Percentiles rank a stretch among this genome's conserved stretches.
phyloP scores from a whole-genome alignment of 2,329 filamentous ascomycete genomes.

The Ceratocystis papillata region DNA sequence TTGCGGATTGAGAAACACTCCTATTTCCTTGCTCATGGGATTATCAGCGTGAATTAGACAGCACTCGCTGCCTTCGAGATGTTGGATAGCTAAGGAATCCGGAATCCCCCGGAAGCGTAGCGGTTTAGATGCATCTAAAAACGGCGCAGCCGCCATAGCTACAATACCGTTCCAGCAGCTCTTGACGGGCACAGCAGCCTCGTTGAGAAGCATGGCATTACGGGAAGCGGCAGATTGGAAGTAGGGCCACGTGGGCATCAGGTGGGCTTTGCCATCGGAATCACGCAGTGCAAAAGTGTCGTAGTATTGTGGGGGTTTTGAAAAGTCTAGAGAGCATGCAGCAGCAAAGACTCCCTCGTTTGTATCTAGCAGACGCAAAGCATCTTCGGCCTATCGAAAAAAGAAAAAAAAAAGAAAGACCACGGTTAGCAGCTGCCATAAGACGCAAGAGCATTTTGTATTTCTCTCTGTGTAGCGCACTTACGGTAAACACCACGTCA shows the following conservation, averaged over 20 bases:
- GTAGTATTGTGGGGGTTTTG: conserved; percentile 44
- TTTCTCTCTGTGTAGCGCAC: not conserved
- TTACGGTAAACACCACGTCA: conserved; percentile 51
- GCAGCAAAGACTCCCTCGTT: conserved; percentile 49
- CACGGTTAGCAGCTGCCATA: not conserved
- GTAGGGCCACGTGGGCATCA: conserved; percentile 50
- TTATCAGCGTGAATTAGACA: conserved; percentile 69
- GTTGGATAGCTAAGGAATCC: conserved; percentile 49
- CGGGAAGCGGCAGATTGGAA: conserved; percentile 43
- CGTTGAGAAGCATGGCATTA: conserved; percentile 41
- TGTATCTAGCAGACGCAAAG: conserved; percentile 46
- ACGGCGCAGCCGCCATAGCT: conserved; percentile 45
- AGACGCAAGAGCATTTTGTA: not conserved
- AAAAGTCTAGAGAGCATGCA: conserved; percentile 52
- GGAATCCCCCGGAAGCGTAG: conserved; percentile 54
- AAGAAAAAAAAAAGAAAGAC: not conserved
- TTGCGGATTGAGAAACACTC: conserved; percentile 58
- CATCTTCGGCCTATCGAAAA: conserved; percentile 40
- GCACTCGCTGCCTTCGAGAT: conserved; percentile 69
- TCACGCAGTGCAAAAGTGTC: conserved; percentile 55
- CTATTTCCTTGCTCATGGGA: conserved; percentile 40
- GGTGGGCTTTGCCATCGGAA: conserved; percentile 38
- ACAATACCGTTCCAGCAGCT: conserved; percentile 41
- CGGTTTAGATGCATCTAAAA: conserved; percentile 35
- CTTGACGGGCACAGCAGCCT: conserved; percentile 37